A percentile compares a stretch with the other conserved stretches of the same genome.
phyloP scores from a whole-genome alignment of 495 filamentous ascomycete genomes.

The Aspergillus nidulans region DNA sequence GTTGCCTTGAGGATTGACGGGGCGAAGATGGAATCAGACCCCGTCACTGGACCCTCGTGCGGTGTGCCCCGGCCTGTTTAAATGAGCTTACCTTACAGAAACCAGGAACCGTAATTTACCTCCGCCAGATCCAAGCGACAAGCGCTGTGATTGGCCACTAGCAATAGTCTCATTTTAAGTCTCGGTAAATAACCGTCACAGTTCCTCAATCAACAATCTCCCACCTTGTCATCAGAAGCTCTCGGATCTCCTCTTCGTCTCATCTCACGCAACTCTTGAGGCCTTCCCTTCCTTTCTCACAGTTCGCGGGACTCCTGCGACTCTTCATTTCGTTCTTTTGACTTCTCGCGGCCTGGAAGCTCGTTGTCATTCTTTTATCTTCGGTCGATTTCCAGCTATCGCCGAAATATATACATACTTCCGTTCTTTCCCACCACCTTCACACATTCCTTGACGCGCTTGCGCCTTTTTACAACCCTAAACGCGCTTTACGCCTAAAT shows the following conservation, averaged over 20 bases:
- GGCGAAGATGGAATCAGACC: too few species aligned
- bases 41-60: neutral
- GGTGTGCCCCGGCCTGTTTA: too few species aligned
- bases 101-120: constrained; percentile 22
- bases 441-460: constrained; percentile 23
- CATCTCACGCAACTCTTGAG: neutral
- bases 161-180: constrained; percentile 19
- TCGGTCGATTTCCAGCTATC: constrained; percentile 16
- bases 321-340: constrained; percentile 9
- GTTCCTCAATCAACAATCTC: neutral
- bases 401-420: constrained; percentile 10
- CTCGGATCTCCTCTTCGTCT: neutral
- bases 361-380: constrained; percentile 40
- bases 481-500: constrained; percentile 6
- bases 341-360: constrained; percentile 22
- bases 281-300: neutral
- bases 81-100: constrained; percentile 2
- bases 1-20: neutral
- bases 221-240: constrained; percentile 3
- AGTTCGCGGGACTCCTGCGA: neutral
- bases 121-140: neutral
- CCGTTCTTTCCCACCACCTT: constrained; percentile 11
- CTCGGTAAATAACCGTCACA: constrained; percentile 17
- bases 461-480: constrained; percentile 9
- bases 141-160: constrained; percentile 14